Conservation (phyloP, 257 asterid species). For the Nicotiana obtusifolia region DNA sequence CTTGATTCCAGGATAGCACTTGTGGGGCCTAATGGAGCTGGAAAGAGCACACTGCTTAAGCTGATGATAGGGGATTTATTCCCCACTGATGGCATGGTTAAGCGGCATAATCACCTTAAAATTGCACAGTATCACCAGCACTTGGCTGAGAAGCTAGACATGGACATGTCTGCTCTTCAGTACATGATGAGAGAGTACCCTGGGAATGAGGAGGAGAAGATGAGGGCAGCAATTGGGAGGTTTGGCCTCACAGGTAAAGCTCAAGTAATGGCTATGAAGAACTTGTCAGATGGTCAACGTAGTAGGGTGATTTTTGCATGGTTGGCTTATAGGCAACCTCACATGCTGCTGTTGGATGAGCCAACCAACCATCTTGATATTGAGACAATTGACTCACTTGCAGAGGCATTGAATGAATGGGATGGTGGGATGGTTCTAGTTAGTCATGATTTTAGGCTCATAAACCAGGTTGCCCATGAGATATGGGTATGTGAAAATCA, state of each 20-base stretch:
- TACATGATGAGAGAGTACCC: conserved; percentile 84
- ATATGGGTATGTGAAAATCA: conserved; percentile 97
- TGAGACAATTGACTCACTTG: conserved; percentile 91
- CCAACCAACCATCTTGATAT: conserved; percentile 97
- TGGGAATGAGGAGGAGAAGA: conserved; percentile 85
- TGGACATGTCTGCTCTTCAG: conserved; percentile 68
- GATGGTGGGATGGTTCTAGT: conserved; percentile 97
- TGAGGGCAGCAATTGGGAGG: conserved; percentile 85
- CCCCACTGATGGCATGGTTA: conserved; percentile 91
- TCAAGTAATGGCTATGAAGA: conserved; percentile 86
- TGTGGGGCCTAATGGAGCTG: conserved; percentile 99
- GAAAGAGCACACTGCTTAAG: conserved; percentile 90
- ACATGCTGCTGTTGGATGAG: conserved; percentile 84
- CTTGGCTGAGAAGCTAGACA: conserved; percentile 77
- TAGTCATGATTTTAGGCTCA: conserved; percentile 94
- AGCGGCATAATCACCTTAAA: conserved; percentile 85
- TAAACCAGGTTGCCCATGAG: conserved; percentile 95
- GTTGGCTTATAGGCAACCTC: conserved; percentile 92
- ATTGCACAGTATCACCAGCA: conserved; percentile 96
- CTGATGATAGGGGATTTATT: conserved; percentile 89
- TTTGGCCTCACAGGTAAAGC: conserved; percentile 93
- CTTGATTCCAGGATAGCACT: conserved; percentile 89
- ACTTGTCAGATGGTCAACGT: conserved; percentile 85
- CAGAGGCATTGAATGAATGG: conserved; percentile 95
- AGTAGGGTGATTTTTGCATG: conserved; percentile 93